Evolutionary conservation across 345 rosid species (phyloP).

Genomic region (Pugionium dolabratum): DNA sequence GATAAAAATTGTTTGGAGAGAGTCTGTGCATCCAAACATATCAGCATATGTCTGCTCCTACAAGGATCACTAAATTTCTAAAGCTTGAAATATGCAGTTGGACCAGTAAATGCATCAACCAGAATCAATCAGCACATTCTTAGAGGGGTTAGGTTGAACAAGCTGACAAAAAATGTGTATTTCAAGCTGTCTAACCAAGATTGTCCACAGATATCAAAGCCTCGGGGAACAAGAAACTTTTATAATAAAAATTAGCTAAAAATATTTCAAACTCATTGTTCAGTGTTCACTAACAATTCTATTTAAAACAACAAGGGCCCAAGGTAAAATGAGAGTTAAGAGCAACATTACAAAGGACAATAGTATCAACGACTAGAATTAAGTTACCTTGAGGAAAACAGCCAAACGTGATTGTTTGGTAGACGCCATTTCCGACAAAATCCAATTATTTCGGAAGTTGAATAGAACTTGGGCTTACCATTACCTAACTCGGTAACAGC

Average conservation of each 20-base stretch:
- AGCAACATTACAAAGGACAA: constrained; percentile 15
- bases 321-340: too few species aligned
- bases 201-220: too few species aligned
- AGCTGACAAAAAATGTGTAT: too few species aligned
- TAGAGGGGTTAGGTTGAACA: too few species aligned
- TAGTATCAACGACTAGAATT: constrained; percentile 5
- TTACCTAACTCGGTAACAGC: constrained; percentile 89
- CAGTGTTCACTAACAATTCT: too few species aligned
- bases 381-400: constrained; percentile 84
- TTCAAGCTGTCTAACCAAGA: too few species aligned
- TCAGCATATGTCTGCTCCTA: constrained; percentile 9
- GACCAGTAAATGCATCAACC: too few species aligned
- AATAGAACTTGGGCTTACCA: constrained; percentile 90
- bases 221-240: too few species aligned
- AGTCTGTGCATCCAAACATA: constrained; percentile 17
- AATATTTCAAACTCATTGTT: too few species aligned
- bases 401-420: constrained; percentile 91
- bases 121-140: too few species aligned
- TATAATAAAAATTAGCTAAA: too few species aligned
- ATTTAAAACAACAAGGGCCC: neutral
- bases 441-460: constrained; percentile 84
- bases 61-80: constrained; percentile 15
- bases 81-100: neutral
- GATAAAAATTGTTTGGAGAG: too few species aligned
- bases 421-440: constrained; percentile 92